phyloP scores from a whole-genome alignment of 2,329 filamentous ascomycete species.

The Meredithiella fracta region DNA sequence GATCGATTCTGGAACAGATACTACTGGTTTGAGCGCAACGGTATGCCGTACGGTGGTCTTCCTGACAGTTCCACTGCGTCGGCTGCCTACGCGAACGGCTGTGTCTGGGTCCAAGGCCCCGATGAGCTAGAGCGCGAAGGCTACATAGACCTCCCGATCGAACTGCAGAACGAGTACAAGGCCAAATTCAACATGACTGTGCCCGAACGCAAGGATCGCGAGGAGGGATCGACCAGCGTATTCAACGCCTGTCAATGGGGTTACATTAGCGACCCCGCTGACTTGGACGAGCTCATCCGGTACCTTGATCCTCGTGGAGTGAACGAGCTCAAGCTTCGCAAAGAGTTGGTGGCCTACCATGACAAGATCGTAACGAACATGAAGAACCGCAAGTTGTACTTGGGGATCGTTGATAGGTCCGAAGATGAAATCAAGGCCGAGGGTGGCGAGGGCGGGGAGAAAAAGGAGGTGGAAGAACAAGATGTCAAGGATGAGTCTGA shows the following conservation, averaged over 20 bases:
- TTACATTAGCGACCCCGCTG: conserved; percentile 67
- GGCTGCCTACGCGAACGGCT: conserved; percentile 82
- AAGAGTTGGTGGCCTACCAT: conserved; percentile 64
- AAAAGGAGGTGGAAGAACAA: conserved; percentile 18
- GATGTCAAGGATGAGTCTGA: conserved; percentile 18
- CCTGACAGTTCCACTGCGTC: conserved; percentile 75
- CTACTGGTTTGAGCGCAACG: conserved; percentile 98
- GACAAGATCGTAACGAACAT: conserved; percentile 66
- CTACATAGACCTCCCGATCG: conserved; percentile 61
- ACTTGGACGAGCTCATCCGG: conserved; percentile 60
- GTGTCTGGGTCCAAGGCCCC: conserved; percentile 91
- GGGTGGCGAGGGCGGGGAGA: not conserved
- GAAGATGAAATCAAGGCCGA: not conserved
- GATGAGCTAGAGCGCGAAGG: conserved; percentile 74
- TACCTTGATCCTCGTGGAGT: conserved; percentile 82
- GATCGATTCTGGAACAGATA: conserved; percentile 97
- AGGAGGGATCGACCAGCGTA: conserved; percentile 72
- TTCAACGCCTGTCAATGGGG: conserved; percentile 72
- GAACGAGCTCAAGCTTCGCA: conserved; percentile 73
- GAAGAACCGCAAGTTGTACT: conserved; percentile 60
- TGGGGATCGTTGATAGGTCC: conserved; percentile 31
- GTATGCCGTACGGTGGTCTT: conserved; percentile 85
- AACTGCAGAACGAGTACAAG: conserved; percentile 59
- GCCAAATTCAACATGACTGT: conserved; percentile 67
- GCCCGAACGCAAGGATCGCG: conserved; percentile 64